Evolutionary conservation across 345 rosid genomes (phyloP).

Genomic region (Boechera retrofracta): DNA sequence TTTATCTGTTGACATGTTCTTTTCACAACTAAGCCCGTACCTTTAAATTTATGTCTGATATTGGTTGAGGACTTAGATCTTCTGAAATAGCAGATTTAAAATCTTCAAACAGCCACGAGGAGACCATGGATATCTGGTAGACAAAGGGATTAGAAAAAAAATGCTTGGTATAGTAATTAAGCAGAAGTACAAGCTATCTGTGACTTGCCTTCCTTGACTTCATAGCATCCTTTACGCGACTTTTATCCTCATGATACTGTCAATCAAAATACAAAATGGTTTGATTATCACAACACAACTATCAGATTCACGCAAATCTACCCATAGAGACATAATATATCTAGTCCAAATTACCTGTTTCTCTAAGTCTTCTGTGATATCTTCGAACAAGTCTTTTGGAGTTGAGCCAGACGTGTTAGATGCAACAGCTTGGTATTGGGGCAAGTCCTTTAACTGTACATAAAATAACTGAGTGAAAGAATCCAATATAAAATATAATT

Average conservation of each 20-base stretch:
- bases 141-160: conserved; percentile 34
- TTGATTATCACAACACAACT: conserved; percentile 5
- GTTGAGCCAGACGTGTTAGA: conserved; percentile 86
- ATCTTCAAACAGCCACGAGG: conserved; percentile 78
- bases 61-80: conserved; percentile 54
- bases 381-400: conserved; percentile 96
- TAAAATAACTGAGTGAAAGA: conserved; percentile 22
- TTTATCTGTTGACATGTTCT: neutral
- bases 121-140: conserved; percentile 58
- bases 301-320: conserved; percentile 15
- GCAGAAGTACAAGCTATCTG: neutral
- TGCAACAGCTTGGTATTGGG: conserved; percentile 90
- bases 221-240: conserved; percentile 74
- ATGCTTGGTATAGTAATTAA: conserved; percentile 17
- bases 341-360: conserved; percentile 60
- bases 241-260: conserved; percentile 91
- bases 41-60: conserved; percentile 81
- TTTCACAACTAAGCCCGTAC: conserved; percentile 46
- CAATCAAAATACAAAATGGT: conserved; percentile 27
- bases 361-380: conserved; percentile 79
- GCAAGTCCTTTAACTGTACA: conserved; percentile 75
- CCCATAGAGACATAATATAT: conserved; percentile 1
- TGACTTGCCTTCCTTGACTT: conserved; percentile 71
- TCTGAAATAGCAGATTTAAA: conserved; percentile 68
- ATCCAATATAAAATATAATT: conserved; percentile 4